phyloP scores from a whole-genome alignment of 495 filamentous ascomycete species.

The Aspergillus nidulans region DNA sequence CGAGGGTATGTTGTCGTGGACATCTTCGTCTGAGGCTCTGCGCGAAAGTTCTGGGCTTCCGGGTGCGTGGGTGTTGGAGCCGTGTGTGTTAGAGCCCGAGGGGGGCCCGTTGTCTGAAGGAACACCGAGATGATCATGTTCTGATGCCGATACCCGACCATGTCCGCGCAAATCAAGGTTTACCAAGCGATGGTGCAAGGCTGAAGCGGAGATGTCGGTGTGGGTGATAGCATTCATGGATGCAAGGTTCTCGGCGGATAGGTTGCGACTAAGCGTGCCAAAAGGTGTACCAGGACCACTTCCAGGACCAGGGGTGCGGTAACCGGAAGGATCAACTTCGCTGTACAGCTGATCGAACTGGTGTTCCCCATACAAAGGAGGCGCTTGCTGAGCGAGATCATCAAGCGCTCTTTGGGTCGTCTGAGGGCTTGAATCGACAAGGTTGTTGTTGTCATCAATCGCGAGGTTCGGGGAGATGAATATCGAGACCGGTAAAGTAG shows the following conservation, averaged over 20 bases:
- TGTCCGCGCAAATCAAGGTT: conserved; percentile 43
- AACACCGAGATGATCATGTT: conserved; percentile 25
- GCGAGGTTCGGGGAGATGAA: conserved; percentile 92
- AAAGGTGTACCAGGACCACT: conserved; percentile 76
- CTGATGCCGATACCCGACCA: conserved; percentile 22
- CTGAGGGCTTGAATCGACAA: conserved; percentile 51
- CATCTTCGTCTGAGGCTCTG: conserved; percentile 57
- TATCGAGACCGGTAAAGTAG: conserved; percentile 78
- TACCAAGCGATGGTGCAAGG: conserved; percentile 59
- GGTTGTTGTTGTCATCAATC: conserved; percentile 73
- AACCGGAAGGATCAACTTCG: conserved; percentile 69
- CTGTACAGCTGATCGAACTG: conserved; percentile 84
- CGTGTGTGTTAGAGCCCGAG: not conserved
- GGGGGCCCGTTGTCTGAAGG: conserved; percentile 21
- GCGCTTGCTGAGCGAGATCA: conserved; percentile 55
- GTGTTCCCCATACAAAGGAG: conserved; percentile 85
- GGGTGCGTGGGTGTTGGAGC: conserved; percentile 35
- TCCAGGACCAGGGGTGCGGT: conserved; percentile 66
- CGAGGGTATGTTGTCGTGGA: conserved; percentile 41
- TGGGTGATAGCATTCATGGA: conserved; percentile 57
- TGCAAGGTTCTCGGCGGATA: conserved; percentile 74
- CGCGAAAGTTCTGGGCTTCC: conserved; percentile 45
- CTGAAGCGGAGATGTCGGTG: conserved; percentile 47
- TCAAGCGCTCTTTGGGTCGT: conserved; percentile 29
- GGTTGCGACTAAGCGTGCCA: conserved; percentile 65